Base-by-base conservation (phyloP, 2,329 filamentous ascomycete genomes). In the Zymoseptoria pseudotritici region DNA sequence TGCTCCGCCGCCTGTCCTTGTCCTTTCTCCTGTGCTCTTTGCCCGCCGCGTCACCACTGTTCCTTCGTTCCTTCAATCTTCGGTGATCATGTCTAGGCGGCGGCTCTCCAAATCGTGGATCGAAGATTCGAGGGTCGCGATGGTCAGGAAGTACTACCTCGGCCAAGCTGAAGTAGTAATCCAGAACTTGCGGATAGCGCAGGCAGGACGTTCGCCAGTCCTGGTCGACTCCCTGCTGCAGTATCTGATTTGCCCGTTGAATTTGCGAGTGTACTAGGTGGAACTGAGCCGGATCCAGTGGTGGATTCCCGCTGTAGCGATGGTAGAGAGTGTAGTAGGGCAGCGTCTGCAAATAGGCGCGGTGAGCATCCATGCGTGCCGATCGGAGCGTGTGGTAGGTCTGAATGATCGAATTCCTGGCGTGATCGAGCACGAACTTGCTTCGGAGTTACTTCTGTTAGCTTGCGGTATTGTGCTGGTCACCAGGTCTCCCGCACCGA, bases 131-230 rank as follows among this genome's bases (percentile, higher is more conserved):
- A 17, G 70, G 65, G 26, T 74, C 73, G 17, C 70, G 64, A 59
- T 90, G 86, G 50, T 76, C 75, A 0, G 89, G 88, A 4, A 90
- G 74, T 21, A 79, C 82, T 60, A 91, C 72, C 58, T 86, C 83
- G 42, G 91, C 86, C 46, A 91, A 77, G 61, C 83, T 80, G 74
- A 87, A 92, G 71, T 88, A 92, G 74, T 92, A 91, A 73, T 91
- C 86, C 58, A 93, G 78, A n/a, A 92, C 86, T 71, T 91, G 87
- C 4, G 89, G 89, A 67, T 92, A 93, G 58, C 86, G 82, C 67
- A 90, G 83, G 49, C 91, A 88, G 54, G 86, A 87, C 29, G 83
- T 80, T 68, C 86, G 83, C 89, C 89, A 93, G 75, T 91, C 89
- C 63, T 89, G 86, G 68, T 91, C 88, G 68, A 91, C 88, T 62